Evolutionary conservation across 768 basidiomycete genomes (phyloP), one percentile per base, ranked within the genome.

Genomic region (Chlorophyllum brunneum): DNA sequence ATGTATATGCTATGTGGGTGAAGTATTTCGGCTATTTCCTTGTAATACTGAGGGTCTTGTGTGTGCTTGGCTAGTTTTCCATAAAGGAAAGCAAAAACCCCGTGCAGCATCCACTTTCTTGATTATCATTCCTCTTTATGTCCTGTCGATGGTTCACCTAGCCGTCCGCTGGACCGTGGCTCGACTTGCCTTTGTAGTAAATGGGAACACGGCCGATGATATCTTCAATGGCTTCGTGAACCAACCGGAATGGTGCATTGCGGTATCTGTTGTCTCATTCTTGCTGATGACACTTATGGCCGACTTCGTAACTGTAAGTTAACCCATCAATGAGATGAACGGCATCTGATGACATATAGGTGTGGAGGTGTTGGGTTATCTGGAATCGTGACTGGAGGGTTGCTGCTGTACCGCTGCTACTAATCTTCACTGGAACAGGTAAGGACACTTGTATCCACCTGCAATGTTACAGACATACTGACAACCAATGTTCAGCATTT

Each of bases 321-420:
- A 6, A 8, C 4, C 2, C 11, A 15, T 36, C 9, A 26, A 15
- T 22, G 15, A 20, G 15, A 31, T 10, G n/a, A n/a, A n/a, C 18
- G 5, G 6, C 5, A 2, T 18, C 31, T 22, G 24, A 33, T 10
- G 15, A 18, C 31, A 10, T 10, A 24, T n/a, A 51, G 49, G 23
- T 51, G 7, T 51, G 49, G 49, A 42, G 49, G 10, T 41, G 39
- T 27, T 51, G 49, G 49, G 18, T 34, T 5, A 20, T 51, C 16
- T 51, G 49, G 49, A 43, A 26, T 16, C 29, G 49, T 27, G 26
- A 51, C 24, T 51, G 49, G 49, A 51, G 24, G 18, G 40, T 42
- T 2, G 31, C n/a, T 11, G 16, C 11, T 23, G 23, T 36, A 5
- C 40, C 49, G 3, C 10, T 51, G 4, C 10, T 51, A 13, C 13